Evolutionary conservation across 768 basidiomycete species (phyloP).

Genomic region (Pleurotus tuoliensis): DNA sequence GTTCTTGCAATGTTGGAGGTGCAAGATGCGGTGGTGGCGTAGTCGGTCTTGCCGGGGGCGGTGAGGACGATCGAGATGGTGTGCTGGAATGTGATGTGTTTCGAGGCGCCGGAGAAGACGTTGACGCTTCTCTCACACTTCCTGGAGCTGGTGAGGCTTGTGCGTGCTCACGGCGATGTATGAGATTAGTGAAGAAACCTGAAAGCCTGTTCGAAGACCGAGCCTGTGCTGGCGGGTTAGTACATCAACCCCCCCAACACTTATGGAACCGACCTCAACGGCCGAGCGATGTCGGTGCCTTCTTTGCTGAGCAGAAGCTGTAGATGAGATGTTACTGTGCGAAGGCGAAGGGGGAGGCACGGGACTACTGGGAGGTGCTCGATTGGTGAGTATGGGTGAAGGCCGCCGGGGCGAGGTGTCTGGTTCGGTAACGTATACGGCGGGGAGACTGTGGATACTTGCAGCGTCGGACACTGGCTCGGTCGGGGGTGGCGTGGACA

Average conservation of each 20-base stretch:
- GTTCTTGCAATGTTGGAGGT: constrained; percentile 67
- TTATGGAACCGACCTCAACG: constrained; percentile 49
- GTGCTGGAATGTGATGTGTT: constrained; percentile 29
- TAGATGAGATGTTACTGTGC: constrained; percentile 19
- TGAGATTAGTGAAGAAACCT: constrained; percentile 79
- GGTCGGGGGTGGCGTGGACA: constrained; percentile 26
- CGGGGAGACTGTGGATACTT: constrained; percentile 60
- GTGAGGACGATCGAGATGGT: constrained; percentile 53
- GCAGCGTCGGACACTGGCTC: constrained; percentile 42
- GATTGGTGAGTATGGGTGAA: background rate
- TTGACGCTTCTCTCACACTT: constrained; percentile 27
- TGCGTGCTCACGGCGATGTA: constrained; percentile 62
- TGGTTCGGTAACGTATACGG: constrained; percentile 44
- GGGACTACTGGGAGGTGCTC: constrained; percentile 6
- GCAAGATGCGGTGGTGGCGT: constrained; percentile 74
- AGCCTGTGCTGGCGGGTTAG: constrained; percentile 29
- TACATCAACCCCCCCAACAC: constrained; percentile 1
- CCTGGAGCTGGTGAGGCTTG: constrained; percentile 22
- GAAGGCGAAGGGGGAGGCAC: constrained; percentile 28
- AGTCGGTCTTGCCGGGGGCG: constrained; percentile 44
- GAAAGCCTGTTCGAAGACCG: constrained; percentile 74
- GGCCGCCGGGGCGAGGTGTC: constrained; percentile 14
- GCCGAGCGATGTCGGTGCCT: constrained; percentile 46
- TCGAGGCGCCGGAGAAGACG: constrained; percentile 15
- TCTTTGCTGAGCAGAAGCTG: constrained; percentile 29